Evolutionary conservation across 78 protist species (phyloP).

Genomic region (Planoprotostelium fungivorum): DNA sequence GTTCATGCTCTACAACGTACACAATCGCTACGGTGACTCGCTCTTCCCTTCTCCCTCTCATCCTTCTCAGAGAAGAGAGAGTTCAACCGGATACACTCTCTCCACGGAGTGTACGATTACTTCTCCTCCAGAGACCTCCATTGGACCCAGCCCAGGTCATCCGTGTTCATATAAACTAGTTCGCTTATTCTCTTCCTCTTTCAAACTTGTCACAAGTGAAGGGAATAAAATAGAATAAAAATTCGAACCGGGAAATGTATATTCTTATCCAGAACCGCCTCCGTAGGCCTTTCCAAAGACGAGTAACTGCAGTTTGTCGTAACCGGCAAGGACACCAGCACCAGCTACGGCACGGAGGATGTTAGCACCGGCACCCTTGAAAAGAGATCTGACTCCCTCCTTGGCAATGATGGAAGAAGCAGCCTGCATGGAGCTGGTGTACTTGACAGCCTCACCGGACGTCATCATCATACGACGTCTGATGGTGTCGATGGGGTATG

Average conservation of each 20-base stretch:
- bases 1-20: constrained; percentile 39
- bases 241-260: too few relatives aligned
- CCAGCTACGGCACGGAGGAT: constrained; percentile 87
- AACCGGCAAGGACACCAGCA: constrained; percentile 88
- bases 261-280: background rate
- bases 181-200: background rate
- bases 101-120: background rate
- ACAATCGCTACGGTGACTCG: constrained; percentile 17
- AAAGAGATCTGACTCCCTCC: constrained; percentile 88
- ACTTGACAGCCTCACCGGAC: constrained; percentile 72
- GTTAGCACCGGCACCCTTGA: constrained; percentile 97
- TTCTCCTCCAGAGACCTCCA: background rate
- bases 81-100: background rate
- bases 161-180: background rate
- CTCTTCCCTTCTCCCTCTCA: background rate
- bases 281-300: background rate
- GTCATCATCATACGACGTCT: constrained; percentile 93
- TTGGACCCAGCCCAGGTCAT: background rate
- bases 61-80: constrained; percentile 11
- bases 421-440: constrained; percentile 84
- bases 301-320: constrained; percentile 82
- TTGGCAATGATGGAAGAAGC: constrained; percentile 63
- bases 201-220: background rate
- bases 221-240: too few relatives aligned
- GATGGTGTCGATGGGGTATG: constrained; percentile 98